Conservation (phyloP, 352 stramenopile genomes). For the Pelagophyceae sp. region DNA sequence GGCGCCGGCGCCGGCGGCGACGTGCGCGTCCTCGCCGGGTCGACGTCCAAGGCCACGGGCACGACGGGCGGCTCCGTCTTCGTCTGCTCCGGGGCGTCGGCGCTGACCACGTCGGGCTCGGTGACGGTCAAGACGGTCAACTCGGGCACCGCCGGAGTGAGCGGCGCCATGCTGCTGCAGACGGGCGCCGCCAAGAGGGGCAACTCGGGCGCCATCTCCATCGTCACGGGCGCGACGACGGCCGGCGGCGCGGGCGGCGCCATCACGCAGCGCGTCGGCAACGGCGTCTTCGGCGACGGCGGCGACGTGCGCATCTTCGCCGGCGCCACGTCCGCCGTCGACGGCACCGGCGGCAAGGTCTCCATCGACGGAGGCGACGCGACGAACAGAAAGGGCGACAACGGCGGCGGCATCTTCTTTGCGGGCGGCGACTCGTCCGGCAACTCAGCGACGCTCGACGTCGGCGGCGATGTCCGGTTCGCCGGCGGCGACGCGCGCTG, state of each 20-base stretch:
- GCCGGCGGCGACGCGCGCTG: constrained; percentile 21
- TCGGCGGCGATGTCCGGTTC: constrained; percentile 20
- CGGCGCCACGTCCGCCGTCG: constrained; percentile 34
- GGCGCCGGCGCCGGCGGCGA: constrained; percentile 13
- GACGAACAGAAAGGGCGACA: constrained; percentile 20
- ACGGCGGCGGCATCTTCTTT: constrained; percentile 33
- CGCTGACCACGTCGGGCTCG: constrained; percentile 34
- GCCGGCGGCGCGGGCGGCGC: constrained; percentile 37
- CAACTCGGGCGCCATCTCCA: constrained; percentile 38
- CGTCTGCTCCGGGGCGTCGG: constrained; percentile 3
- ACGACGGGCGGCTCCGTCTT: constrained; percentile 19
- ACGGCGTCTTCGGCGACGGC: constrained; percentile 32
- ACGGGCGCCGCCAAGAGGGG: constrained; percentile 41
- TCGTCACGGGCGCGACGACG: constrained; percentile 36
- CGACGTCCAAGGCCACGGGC: background rate
- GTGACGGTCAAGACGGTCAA: constrained; percentile 43
- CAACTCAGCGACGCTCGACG: constrained; percentile 28
- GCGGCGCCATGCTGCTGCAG: constrained; percentile 40
- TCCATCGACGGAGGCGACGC: constrained; percentile 54
- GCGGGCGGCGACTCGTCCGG: constrained; percentile 31
- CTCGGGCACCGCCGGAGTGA: constrained; percentile 39
- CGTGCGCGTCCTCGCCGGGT: constrained; percentile 16
- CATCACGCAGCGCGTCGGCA: constrained; percentile 35
- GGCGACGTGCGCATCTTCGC: constrained; percentile 33
- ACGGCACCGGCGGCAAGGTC: constrained; percentile 58